Evolutionary conservation across 805 yeast genomes (phyloP), one percentile per base, ranked within the genome.

Genomic region (Wickerhamiella nectarea): DNA sequence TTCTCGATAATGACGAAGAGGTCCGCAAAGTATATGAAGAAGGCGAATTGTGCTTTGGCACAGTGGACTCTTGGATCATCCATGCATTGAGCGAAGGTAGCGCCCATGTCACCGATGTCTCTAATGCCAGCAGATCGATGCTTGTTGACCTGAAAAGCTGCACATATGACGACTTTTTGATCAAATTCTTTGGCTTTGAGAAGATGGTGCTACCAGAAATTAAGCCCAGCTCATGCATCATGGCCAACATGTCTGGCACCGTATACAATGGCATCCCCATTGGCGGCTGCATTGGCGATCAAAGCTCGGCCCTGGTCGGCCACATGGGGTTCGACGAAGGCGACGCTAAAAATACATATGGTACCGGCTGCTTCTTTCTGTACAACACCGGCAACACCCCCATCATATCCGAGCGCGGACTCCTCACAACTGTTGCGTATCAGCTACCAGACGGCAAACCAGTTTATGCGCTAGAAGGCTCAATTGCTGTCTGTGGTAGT

Each of bases 401-500:
- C 47, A 70, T 85, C 55, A 71, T 79, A 28, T 76, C 87, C 26
- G 68, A 74, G 28, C 77, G 81, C 57, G 96, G 95, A 39, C 77
- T 93, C 11, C 69, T 87, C 52, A 86, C 95, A 35, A 87, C 96
- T 1, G 72, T 86, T 43, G 95, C 89, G 2, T 89, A 73, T 67
- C 84, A 94, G 83, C 81, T 87, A 64, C 89, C 91, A 33, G 68
- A 70, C 44, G 61, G 65, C 47, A 61, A 70, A 53, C 94, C 95
- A 5, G 85, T 80, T 51, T 87, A 75, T 63, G 95, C 95, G 10
- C 67, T 87, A 42, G 97, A 87, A 64, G 97, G 97, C 42, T 85
- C 95, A 6, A 83, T 89, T 55, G 93, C 96, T 3, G 96, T 86
- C 43, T 95, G 95, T 18, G 96, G 97, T 24, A 78, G 94, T 8